Evolutionary conservation across 2,329 filamentous ascomycete genomes (phyloP).

Genomic region (Shiraia sp.): DNA sequence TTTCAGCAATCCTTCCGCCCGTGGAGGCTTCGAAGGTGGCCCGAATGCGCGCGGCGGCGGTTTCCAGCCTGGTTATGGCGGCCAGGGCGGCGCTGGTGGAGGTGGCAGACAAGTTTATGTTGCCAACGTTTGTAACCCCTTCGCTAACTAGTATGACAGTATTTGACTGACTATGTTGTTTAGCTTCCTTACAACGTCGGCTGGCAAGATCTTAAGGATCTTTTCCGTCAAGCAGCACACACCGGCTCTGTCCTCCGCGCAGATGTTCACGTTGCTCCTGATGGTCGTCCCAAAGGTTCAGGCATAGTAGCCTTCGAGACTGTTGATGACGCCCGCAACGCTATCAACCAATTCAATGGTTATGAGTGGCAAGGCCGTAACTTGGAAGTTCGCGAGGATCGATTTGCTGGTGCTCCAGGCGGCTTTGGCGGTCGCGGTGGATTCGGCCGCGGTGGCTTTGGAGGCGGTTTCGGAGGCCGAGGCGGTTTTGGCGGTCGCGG

Average conservation of each 20-base stretch:
- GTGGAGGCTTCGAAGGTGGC: conserved; percentile 55
- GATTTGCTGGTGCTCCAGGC: conserved; percentile 71
- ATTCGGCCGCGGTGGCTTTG: conserved; percentile 56
- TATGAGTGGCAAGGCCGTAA: conserved; percentile 97
- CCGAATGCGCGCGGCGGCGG: conserved; percentile 44
- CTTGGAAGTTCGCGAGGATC: conserved; percentile 94
- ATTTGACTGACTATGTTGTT: conserved; percentile 29
- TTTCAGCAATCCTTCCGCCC: conserved; percentile 71
- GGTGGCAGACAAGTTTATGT: conserved; percentile 92
- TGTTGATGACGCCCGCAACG: conserved; percentile 90
- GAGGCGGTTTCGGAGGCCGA: conserved; percentile 52
- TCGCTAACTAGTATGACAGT: conserved; percentile 27
- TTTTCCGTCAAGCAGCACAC: conserved; percentile 83
- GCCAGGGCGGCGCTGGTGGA: conserved; percentile 61
- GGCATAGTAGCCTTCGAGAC: conserved; percentile 97
- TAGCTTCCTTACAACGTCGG: conserved; percentile 97
- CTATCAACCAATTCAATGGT: conserved; percentile 96
- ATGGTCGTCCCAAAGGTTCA: conserved; percentile 93
- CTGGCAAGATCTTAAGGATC: conserved; percentile 98
- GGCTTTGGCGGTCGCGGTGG: conserved; percentile 44
- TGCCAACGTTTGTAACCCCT: conserved; percentile 83
- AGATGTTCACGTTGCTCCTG: conserved; percentile 89
- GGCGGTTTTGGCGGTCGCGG: conserved; percentile 57
- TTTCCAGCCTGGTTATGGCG: conserved; percentile 52
- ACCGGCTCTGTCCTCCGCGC: conserved; percentile 75